Evolutionary conservation across 305 asterid species (phyloP).

Genomic region (Ilex paraguariensis): DNA sequence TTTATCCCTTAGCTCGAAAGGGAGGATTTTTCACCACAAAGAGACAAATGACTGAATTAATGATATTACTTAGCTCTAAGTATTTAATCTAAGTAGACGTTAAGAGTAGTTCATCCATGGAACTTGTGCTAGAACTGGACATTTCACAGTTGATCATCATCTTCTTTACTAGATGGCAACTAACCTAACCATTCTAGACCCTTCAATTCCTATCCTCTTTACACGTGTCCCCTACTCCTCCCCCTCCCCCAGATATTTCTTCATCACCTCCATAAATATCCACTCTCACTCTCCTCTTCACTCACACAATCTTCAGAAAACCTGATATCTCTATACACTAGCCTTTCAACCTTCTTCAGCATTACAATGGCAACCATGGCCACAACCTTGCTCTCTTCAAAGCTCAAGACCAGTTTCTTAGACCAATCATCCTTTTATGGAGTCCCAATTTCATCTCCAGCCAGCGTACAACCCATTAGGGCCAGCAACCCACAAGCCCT

Average conservation of each 20-base stretch:
- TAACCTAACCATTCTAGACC: slow-evolving; percentile 1
- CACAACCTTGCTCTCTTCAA: slow-evolving; percentile 32
- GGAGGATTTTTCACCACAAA: no score
- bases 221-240: slow-evolving; percentile 1
- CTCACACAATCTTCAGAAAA: background rate
- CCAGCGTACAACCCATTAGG: slow-evolving; percentile 38
- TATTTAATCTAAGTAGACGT: no score
- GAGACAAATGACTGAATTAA: no score
- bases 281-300: background rate
- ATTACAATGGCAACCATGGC: slow-evolving; percentile 59
- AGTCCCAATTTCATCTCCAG: slow-evolving; percentile 33
- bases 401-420: slow-evolving; percentile 39
- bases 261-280: background rate
- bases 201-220: slow-evolving; percentile 17
- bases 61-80: no score
- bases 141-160: no score
- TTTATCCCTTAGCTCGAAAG: no score
- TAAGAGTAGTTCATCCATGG: no score
- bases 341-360: background rate
- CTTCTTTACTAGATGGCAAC: no score
- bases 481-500: slow-evolving; percentile 24
- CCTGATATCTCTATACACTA: background rate
- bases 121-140: no score
- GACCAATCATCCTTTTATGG: slow-evolving; percentile 66
- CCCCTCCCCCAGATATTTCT: slow-evolving; percentile 4